Evolutionary conservation across 306 rosid species (phyloP), one percentile per base, ranked within the genome.

Genomic region (Cicer arietinum): DNA sequence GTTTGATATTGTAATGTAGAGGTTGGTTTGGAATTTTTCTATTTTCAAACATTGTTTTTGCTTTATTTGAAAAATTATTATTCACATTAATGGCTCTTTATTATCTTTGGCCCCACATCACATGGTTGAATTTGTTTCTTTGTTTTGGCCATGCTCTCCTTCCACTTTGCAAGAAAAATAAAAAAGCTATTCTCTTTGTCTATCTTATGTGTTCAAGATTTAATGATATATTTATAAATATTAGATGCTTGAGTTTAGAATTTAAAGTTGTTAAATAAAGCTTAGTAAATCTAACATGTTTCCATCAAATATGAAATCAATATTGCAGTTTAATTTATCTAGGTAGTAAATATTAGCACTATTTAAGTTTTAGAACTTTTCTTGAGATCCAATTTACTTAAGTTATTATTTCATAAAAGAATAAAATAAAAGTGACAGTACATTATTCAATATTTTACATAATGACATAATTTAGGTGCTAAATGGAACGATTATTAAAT

Each of bases 1-100:
- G 47, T 62, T 81, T 87, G 41, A 76, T 58, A 8, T 65, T 78
- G 4, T 54, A 54, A 12, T 14, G 35, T 9, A 64, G 51, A 41
- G n/a, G 1, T 2, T 16, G 3, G 50, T 40, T 44, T 10, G 1
- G 17, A 5, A 3, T 3, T 25, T 25, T 30, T 30, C 37, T 30
- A 6, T 14, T 16, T 16, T 52, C 25, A 16, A 52, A 14, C 9
- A 7, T 48, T 48, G 53, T 48, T 12, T 3, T 48, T 48, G 16
- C 7, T 45, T 45, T 14, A 10, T 47, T 11, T n/a, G 17, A 47
- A 47, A 1, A 47, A 13, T 51, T 13, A 2, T 16, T 40, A 14
- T 37, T 14, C 10, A 25, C 6, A 56, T 20, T 53, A 50, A 17
- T 65, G 16, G 40, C 16, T 42, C 9, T 17, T 3, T 39, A 2